Evolutionary conservation across 805 yeast genomes (phyloP), one percentile per base, ranked within the genome.

Genomic region (Saturnispora zaruensis): DNA sequence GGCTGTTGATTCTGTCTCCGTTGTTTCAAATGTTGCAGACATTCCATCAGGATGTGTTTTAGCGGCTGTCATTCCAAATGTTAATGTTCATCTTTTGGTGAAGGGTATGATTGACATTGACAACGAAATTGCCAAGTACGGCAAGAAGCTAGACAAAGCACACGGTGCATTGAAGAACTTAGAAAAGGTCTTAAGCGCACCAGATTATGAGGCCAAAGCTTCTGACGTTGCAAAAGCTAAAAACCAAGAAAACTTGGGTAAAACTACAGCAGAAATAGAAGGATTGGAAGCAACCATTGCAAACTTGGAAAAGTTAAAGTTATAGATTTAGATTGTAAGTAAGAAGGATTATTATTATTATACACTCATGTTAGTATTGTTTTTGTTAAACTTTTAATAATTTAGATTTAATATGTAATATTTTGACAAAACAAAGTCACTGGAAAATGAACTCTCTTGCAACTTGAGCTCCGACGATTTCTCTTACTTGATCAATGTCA

Each of bases 91-190:
- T 61, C 79, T 91, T 28, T 75, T 93, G 65, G 96, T 91, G 51
- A 90, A 88, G 75, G 99, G 98, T 49, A 90, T 85, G 65, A 82
- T 93, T 58, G 97, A 91, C 67, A 78, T 90, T 58, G 97, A 89
- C 61, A 84, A 84, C 50, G 98, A 93, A 72, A 86, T 93, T 60
- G 64, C 73, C 58, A 93, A 91, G 76, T 93, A 89, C 36, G 67
- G 73, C 61, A 80, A 79, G 76, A 91, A 86, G 73, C 75, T 90
- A 60, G 76, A 67, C 53, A 84, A 83, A 67, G 78, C 83, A 41
- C 67, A 71, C 57, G 82, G 78, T 59, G 70, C 78, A 55, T 76
- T 78, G 62, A 75, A 74, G 55, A 76, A 78, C 61, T 75, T 87
- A 53, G 79, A 81, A 57, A 91, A 88, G 70, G 76, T 82, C 45